Conservation (phyloP, 495 filamentous ascomycete genomes). For the Neurospora sp. region DNA sequence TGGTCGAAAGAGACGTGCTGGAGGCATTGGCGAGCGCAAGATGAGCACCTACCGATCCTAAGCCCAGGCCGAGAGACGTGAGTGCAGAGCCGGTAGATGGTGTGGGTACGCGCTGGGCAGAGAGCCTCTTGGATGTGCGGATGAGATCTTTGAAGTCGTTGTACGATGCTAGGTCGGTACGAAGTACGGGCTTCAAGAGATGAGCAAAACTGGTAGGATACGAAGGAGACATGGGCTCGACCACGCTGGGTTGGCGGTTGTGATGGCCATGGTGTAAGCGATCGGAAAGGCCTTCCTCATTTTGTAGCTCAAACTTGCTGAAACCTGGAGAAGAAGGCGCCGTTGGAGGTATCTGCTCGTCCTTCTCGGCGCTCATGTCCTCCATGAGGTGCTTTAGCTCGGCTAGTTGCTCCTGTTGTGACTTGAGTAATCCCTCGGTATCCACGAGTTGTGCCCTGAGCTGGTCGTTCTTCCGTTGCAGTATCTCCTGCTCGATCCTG, state of each 20-base stretch:
- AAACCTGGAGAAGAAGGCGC: conserved; percentile 51
- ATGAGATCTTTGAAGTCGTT: conserved; percentile 78
- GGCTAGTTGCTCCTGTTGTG: conserved; percentile 85
- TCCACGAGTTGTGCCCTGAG: conserved; percentile 41
- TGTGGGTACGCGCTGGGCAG: conserved; percentile 19
- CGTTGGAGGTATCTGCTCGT: conserved; percentile 57
- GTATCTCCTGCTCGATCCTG: conserved; percentile 22
- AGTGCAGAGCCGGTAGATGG: conserved; percentile 8
- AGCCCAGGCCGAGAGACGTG: conserved; percentile 41
- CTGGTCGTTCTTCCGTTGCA: conserved; percentile 29
- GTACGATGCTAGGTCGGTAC: conserved; percentile 70
- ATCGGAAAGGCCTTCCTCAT: conserved; percentile 24
- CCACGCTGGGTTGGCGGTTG: conserved; percentile 32
- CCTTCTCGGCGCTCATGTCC: conserved; percentile 64
- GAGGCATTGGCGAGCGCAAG: conserved; percentile 23
- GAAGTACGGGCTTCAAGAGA: conserved; percentile 69
- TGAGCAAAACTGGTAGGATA: conserved; percentile 80
- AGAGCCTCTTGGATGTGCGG: conserved; percentile 49
- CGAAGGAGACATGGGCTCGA: conserved; percentile 57
- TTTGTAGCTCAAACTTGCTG: conserved; percentile 35
- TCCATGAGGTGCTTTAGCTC: conserved; percentile 91
- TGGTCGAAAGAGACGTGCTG: conserved; percentile 32
- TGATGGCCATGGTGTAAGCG: conserved; percentile 32
- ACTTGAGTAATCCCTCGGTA: conserved; percentile 74
- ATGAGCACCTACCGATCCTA: conserved; percentile 31